Evolutionary conservation across 805 yeast genomes (phyloP), one percentile per base, ranked within the genome.

Genomic region (Candida multigemmis): DNA sequence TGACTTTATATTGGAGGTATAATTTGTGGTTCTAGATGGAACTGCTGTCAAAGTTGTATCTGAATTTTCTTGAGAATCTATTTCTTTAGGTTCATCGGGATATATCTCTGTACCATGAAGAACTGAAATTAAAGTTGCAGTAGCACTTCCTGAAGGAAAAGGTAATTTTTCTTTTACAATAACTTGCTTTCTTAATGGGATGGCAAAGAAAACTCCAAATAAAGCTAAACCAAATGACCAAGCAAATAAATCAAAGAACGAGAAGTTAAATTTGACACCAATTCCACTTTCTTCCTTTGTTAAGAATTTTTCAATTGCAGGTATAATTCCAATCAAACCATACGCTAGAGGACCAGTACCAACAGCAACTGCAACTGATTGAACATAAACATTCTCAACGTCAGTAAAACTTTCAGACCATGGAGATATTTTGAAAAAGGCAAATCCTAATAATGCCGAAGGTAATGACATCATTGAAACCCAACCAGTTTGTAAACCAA

Each of bases 381-480:
- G 96, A 1, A 84, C 78, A 46, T 73, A 84, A 4, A 89, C 97
- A 43, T 86, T 89, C 46, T 91, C 97, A n/a, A 84, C 95, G 37
- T 85, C 96, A 0, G 91, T 72, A 32, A 61, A 61, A 12, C 40
- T 32, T 5, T 28, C 22, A 2, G 53, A 35, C 42, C 74, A 73
- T 1, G 76, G 75, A 19, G 51, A 52, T 3, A 78, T 41, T 4
- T 77, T 83, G 60, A 87, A 89, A 12, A 81, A 59, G 1, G 96
- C 80, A 49, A 75, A 87, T 0, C 94, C 96, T 14, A 89, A 54
- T 27, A 89, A 53, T 0, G 97, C 96, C 4, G 95, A 79, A 0
- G 98, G 97, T 29, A 89, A 60, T 13, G 95, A 82, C 98, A 89
- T 91, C 98, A 89, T 89, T 7, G 96, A 85, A 5, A 91, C 96